Conservation (phyloP, 768 basidiomycete species). For the Rhizopogon vinicolor region DNA sequence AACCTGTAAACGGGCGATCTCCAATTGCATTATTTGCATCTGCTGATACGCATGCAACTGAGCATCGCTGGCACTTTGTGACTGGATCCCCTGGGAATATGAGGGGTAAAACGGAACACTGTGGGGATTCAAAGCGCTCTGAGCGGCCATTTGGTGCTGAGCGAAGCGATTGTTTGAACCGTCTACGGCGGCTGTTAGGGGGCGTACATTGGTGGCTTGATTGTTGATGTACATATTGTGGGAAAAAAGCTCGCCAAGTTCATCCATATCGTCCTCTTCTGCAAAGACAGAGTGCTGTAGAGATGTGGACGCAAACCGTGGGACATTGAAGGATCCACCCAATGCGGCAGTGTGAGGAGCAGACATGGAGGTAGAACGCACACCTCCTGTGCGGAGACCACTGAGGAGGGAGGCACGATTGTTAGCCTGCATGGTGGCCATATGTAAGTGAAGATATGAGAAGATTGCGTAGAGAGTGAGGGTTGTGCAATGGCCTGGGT, state of each 20-base stretch:
- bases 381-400: slow-evolving; percentile 87
- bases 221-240: slow-evolving; percentile 48
- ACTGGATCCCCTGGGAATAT: slow-evolving; percentile 33
- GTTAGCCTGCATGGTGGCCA: slow-evolving; percentile 45
- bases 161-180: slow-evolving; percentile 61
- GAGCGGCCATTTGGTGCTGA: slow-evolving; percentile 53
- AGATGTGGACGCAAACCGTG: slow-evolving; percentile 44
- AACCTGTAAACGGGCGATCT: slow-evolving; percentile 79
- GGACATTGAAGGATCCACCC: slow-evolving; percentile 55
- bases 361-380: slow-evolving; percentile 61
- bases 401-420: slow-evolving; percentile 81
- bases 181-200: slow-evolving; percentile 73
- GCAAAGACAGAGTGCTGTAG: slow-evolving; percentile 40
- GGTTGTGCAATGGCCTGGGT: not conserved
- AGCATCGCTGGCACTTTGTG: slow-evolving; percentile 37
- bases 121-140: slow-evolving; percentile 50
- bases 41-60: slow-evolving; percentile 63
- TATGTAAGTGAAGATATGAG: slow-evolving; percentile 18
- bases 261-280: slow-evolving; percentile 56
- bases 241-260: slow-evolving; percentile 51
- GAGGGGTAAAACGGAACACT: slow-evolving; percentile 43
- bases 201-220: slow-evolving; percentile 33
- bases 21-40: slow-evolving; percentile 82
- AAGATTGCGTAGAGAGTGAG: slow-evolving; percentile 9
- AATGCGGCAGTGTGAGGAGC: slow-evolving; percentile 70